Conservation (phyloP, 352 stramenopile species). For the Pythium brassicae region DNA sequence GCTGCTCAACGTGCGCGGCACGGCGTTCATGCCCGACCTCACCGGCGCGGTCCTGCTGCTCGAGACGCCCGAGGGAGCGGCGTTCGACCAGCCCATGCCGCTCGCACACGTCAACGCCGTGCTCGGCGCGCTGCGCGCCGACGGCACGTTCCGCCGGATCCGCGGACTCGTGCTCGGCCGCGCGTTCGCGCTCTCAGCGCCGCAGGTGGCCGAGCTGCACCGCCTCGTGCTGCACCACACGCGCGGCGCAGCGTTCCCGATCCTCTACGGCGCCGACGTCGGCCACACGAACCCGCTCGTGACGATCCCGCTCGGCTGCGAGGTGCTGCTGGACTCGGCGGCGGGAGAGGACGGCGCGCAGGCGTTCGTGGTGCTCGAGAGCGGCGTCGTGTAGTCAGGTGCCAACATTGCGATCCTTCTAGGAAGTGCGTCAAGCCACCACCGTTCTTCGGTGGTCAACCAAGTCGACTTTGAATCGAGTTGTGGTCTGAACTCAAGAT, state of each 20-base stretch:
- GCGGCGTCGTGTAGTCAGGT: constrained; percentile 1
- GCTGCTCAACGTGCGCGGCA: constrained; percentile 50
- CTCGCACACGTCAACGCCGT: constrained; percentile 41
- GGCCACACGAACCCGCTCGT: constrained; percentile 57
- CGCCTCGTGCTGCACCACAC: constrained; percentile 52
- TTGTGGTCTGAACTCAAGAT: no score
- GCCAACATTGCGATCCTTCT: not conserved
- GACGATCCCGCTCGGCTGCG: constrained; percentile 44
- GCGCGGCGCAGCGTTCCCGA: constrained; percentile 36
- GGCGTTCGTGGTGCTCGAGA: constrained; percentile 8
- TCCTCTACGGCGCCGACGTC: constrained; percentile 54
- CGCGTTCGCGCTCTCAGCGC: constrained; percentile 33
- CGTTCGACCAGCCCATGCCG: constrained; percentile 53
- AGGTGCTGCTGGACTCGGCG: constrained; percentile 28
- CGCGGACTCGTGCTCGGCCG: constrained; percentile 46
- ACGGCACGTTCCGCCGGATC: constrained; percentile 50
- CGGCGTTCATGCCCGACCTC: constrained; percentile 40
- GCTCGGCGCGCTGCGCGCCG: constrained; percentile 36
- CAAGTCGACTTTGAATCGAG: no score
- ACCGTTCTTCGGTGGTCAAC: no score
- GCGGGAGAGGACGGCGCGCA: no score
- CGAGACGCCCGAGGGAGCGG: constrained; percentile 41
- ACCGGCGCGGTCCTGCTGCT: constrained; percentile 39
- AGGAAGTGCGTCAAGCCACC: no score
- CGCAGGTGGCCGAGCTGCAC: constrained; percentile 38